Base-by-base conservation (phyloP, 2,329 filamentous ascomycete species). In the Colletotrichum gloeosporioides region DNA sequence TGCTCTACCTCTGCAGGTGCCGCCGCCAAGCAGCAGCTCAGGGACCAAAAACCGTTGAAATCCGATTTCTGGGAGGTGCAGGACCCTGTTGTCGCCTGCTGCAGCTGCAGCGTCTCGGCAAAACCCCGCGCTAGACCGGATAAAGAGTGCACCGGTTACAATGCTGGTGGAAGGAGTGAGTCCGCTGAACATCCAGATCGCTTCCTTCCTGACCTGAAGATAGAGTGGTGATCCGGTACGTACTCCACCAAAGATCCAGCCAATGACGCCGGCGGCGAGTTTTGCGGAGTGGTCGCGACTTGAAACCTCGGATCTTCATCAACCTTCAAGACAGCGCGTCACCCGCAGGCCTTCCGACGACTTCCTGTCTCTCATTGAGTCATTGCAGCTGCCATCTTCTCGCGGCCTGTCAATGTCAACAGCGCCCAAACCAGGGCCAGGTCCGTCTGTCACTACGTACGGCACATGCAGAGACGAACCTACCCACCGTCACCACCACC, bases 231-330 rank as follows among this genome's bases (percentile, higher is more conserved):
- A 10, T 25, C 16, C 22, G 53, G 34, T 44, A 64, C 62, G 32
- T 64, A 64, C 22, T 15, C 6, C 1, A 12, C 6, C 0, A n/a
- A 2, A n/a, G 39, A n/a, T 10, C 9, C 16, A 27, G 13, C 44
- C 34, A 63, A 44, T 49, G 53, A 67, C 25, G n/a, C 70, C 27
- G 65, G 18, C 39, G 57, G 66, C 31, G 59, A 34, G 32, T 57
- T 66, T 25, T 59, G 34, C 22, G 39, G 13, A 44, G 34, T 57
- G 34, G 39, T 27, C 61, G 68, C 22, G 29, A 76, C 64, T 36
- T 76, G 73, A 76, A 76, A 76, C 73, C 66, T 73, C 73, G 69
- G 64, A 76, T 61, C 64, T 69, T 36, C 70, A 31, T 59, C 70
- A 65, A 59, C 57, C 73, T 61, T 69, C 73, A 39, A 68, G 16